These are phyloP conservation scores for Coemansia sp. DNA, from an alignment of 192 early-diverging fungal species.

Conservation along the genomic window DNA sequence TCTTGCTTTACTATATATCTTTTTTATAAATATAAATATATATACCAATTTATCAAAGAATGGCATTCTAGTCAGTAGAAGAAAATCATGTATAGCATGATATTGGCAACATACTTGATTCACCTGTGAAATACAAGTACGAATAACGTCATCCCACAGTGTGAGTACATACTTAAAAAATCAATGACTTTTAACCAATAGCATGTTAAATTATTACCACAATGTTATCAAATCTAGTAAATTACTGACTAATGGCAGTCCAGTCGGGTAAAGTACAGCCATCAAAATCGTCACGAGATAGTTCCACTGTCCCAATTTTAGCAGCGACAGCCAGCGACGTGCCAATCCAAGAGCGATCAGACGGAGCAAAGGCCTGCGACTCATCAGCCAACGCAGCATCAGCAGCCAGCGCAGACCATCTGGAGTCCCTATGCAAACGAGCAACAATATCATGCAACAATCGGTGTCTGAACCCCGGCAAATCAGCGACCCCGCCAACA, in stretches of 20 bases:
- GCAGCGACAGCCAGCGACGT: slow-evolving; percentile 78
- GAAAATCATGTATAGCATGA: too few relatives aligned
- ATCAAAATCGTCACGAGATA: slow-evolving; percentile 68
- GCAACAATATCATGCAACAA: slow-evolving; percentile 66
- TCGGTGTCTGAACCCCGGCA: slow-evolving; percentile 71
- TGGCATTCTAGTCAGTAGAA: too few relatives aligned
- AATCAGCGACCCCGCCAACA: slow-evolving; percentile 75
- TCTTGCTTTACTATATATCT: too few relatives aligned
- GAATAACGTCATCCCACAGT: too few relatives aligned
- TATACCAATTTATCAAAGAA: too few relatives aligned
- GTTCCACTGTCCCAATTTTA: slow-evolving; percentile 72
- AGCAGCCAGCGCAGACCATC: slow-evolving; percentile 60
- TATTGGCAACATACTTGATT: too few relatives aligned
- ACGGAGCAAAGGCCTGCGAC: slow-evolving; percentile 60
- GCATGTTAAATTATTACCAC: too few relatives aligned
- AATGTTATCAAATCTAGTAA: background rate
- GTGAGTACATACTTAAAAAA: too few relatives aligned
- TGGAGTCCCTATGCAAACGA: slow-evolving; percentile 51
- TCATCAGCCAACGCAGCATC: slow-evolving; percentile 64
- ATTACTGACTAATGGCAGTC: slow-evolving; percentile 34
- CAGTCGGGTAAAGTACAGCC: slow-evolving; percentile 67
- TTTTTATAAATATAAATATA: too few relatives aligned
- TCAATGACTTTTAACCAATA: too few relatives aligned
- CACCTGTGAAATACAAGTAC: too few relatives aligned
- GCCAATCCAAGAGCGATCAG: slow-evolving; percentile 83